Base-by-base conservation (phyloP, 2,329 filamentous ascomycete species). In the Cladosporium sp. region DNA sequence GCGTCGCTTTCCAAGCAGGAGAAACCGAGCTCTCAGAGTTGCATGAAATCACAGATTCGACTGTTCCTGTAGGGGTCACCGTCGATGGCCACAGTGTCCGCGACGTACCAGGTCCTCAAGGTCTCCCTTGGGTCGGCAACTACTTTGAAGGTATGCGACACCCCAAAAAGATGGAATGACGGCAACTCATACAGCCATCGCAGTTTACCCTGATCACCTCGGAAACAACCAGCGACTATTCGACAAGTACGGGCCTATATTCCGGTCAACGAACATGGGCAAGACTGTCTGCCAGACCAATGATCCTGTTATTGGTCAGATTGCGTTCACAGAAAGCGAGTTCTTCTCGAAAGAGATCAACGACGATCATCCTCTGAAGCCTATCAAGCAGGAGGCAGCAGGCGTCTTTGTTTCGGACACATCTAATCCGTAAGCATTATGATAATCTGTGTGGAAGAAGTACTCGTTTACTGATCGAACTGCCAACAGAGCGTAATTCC, bases 51-150 rank as follows among this genome's bases (percentile, higher is more conserved):
- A 57, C 53, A 23, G 30, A n/a, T 10, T 49, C 58, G 21, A n/a
- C 13, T 1, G 28, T 7, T 5, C 8, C 74, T 7, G 69, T 76
- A 32, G 70, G 67, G 63, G 77, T 85, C 67, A 80, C 78, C 5
- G 78, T 86, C 18, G 83, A 85, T 65, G 82, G 83, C 25, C 78
- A 82, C 43, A 70, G 77, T 4, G 80, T 86, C 7, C 82, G 80
- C 1, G 76, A 81, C 2, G 67, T 71, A 1, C 74, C 72, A 2
- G 79, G 77, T 1, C 84, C 78, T 21, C 67, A 67, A 28, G 74
- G 75, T 10, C 70, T 78, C 7, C 78, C 78, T 0, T 72, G 75
- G 39, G 72, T 77, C 10, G 78, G 78, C 21, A 78, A 74, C 66
- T 77, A 73, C 49, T 68, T 71, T 30, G 67, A 68, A 21, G 53